Evolutionary conservation across 2,329 filamentous ascomycete species (phyloP), one percentile per base, ranked within the genome.

Genomic region (Pseudocercospora pini-densiflorae): DNA sequence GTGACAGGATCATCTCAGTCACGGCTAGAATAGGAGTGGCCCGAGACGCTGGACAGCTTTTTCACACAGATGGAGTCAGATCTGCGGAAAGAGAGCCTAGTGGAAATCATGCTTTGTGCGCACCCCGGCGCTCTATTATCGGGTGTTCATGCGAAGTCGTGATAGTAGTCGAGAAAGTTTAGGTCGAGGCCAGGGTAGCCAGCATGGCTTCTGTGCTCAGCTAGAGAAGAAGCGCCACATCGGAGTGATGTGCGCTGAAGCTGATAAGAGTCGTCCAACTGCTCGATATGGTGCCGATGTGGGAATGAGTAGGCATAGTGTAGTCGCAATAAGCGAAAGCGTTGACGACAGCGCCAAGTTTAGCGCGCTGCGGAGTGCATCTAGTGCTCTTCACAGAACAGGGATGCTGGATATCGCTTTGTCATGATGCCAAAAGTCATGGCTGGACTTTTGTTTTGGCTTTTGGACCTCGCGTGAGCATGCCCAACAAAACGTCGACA

Each of bases 201-300:
- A 27, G 24, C 24, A 27, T 27, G 24, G 2, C 24, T 27, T 27
- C 24, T 27, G 24, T 27, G 24, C 24, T 27, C 24, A 27, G 24
- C 24, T 27, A 27, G 24, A 27, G 24, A 27, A 3, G 24, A 5
- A 27, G 24, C 24, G 24, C 24, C 24, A 27, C 24, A 27, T 27
- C 24, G 24, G 24, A 2, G 24, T 27, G 24, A 27, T 27, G 43
- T n/a, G 43, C 9, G 43, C 14, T 21, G 43, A 47, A 47, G 43
- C n/a, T 49, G 45, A 49, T 49, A 49, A 49, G 45, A 49, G 45
- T 49, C 45, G 45, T 49, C 16, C 45, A 49, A 49, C 45, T 19
- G 9, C 45, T 49, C 16, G 45, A 49, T 49, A 19, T 49, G n/a
- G 45, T 49, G 45, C 5, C 14, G 14, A 23, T 19, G 21, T 49